These are phyloP conservation scores for Colletotrichum ledebouriae DNA, from an alignment of 2,329 filamentous ascomycete genomes.

Conservation along the genomic window DNA sequence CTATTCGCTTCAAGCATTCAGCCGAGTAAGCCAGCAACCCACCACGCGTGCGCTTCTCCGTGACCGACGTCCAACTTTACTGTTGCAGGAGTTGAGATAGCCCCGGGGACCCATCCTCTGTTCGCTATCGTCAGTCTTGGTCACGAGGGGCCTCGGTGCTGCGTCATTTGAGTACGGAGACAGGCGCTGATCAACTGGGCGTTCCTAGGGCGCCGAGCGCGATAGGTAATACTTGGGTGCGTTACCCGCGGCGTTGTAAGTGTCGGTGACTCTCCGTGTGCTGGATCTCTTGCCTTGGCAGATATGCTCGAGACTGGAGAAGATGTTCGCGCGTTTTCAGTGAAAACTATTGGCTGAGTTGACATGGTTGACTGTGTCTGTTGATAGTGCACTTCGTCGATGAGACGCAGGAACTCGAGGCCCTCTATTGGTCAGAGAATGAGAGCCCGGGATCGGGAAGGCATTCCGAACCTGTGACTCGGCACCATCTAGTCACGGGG, in stretches of 20 bases:
- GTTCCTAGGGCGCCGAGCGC: slow-evolving; percentile 24
- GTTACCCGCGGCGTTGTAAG: slow-evolving; percentile 36
- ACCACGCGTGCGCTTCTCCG: too few species aligned
- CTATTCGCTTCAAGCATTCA: slow-evolving; percentile 25
- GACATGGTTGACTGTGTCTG: slow-evolving; percentile 9
- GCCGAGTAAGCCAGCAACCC: slow-evolving; percentile 22
- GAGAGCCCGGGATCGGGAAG: slow-evolving; percentile 2
- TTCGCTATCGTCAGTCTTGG: slow-evolving; percentile 3
- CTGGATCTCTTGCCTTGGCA: not conserved
- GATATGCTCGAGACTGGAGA: slow-evolving; percentile 4
- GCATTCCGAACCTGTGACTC: not conserved
- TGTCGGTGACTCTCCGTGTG: slow-evolving; percentile 1
- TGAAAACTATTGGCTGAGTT: not conserved
- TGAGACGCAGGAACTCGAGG: slow-evolving; percentile 37
- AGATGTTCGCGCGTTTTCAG: not conserved
- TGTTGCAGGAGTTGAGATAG: not conserved
- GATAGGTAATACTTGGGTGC: slow-evolving; percentile 27
- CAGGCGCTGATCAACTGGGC: slow-evolving; percentile 26
- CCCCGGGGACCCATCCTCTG: slow-evolving; percentile 6
- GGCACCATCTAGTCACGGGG: not conserved
- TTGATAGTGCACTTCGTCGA: slow-evolving; percentile 30
- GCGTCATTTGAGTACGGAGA: not conserved
- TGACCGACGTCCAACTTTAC: slow-evolving; percentile 17
- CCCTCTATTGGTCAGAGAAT: slow-evolving; percentile 32
- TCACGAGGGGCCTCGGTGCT: slow-evolving; percentile 19